Base-by-base conservation (phyloP, 2,329 filamentous ascomycete genomes). In the Penicillium polonicum region DNA sequence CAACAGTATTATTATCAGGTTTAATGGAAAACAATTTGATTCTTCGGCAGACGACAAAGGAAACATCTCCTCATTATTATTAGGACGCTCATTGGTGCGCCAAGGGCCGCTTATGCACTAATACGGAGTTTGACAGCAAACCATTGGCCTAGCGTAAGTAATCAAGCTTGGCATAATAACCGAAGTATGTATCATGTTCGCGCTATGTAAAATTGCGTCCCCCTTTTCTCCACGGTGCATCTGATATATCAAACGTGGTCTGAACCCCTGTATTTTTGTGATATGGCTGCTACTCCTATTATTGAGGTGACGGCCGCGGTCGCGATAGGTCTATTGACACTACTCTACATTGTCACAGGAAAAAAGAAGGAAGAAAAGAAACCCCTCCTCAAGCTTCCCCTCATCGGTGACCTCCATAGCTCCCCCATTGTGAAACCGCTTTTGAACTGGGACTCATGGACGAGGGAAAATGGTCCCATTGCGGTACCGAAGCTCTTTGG, bases 391-490 rank as follows among this genome's bases (percentile, higher is more conserved):
- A 69, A 68, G 33, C 60, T 70, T 7, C 70, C 69, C 12, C 65
- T 73, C 31, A 69, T 72, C 38, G 70, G 69, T 6, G 69, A 72
- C 56, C 61, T 70, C n/a, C 67, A 72, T 48, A 61, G 58, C 55
- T 67, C 70, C 8, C 68, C 70, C 5, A 62, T 66, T 27, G 64
- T 66, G 19, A 68, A 63, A 21, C 69, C 69, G 0, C 63, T 72
- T 52, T 50, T 61, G 8, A 67, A 72, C 45, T 73, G 70, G 62
- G 63, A 73, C 48, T 62, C 71, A 51, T 78, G 75, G 72, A 64
- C 65, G 2, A 57, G 64, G 17, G 57, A 60, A 12, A 73, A 78
- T 66, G 76, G 76, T 1, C 69, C 73, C 0, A 72, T 78, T 19
- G 57, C 63, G 4, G 54, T 68, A 0, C 58, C 64, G n/a, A 65